Percentiles rank a stretch among this genome's conserved stretches.
These are phyloP conservation scores for Apiotrichum mycotoxinovorans DNA, from an alignment of 1,284 basidiomycete genomes.

Conservation along the genomic window DNA sequence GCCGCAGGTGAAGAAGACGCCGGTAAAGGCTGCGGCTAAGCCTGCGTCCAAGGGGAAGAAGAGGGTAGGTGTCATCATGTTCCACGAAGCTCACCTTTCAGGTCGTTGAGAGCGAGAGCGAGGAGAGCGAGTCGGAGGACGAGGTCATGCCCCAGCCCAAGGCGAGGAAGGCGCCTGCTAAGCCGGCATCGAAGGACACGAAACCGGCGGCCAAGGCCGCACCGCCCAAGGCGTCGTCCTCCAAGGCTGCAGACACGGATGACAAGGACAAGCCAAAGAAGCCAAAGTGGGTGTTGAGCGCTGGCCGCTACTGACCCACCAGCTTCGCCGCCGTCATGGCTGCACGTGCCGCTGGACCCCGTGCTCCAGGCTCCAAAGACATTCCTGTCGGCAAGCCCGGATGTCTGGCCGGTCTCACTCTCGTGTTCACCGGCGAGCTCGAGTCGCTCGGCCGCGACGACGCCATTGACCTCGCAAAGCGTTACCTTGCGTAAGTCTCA, in stretches of 20 bases:
- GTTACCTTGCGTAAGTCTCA: slow-evolving; percentile 76
- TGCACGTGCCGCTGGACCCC: slow-evolving; percentile 64
- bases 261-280: slow-evolving; percentile 36
- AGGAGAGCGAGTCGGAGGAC: slow-evolving; percentile 27
- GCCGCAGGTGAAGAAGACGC: slow-evolving; percentile 21
- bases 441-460: slow-evolving; percentile 84
- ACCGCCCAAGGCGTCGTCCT: slow-evolving; percentile 16
- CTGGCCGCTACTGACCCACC: slow-evolving; percentile 5
- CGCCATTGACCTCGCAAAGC: slow-evolving; percentile 80
- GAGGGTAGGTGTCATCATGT: slow-evolving; percentile 20
- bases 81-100: background rate
- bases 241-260: slow-evolving; percentile 15
- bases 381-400: slow-evolving; percentile 75
- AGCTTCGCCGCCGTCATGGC: slow-evolving; percentile 60
- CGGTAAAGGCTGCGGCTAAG: slow-evolving; percentile 17
- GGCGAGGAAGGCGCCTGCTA: slow-evolving; percentile 19
- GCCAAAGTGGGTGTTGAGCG: slow-evolving; percentile 36
- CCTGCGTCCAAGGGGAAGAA: slow-evolving; percentile 43
- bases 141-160: slow-evolving; percentile 27
- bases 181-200: background rate
- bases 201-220: slow-evolving; percentile 20
- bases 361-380: slow-evolving; percentile 63
- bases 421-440: slow-evolving; percentile 95
- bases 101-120: slow-evolving; percentile 38
- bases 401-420: slow-evolving; percentile 78